Conservation (phyloP, 2,329 filamentous ascomycete genomes). For the Coleophoma eucalyptorum region DNA sequence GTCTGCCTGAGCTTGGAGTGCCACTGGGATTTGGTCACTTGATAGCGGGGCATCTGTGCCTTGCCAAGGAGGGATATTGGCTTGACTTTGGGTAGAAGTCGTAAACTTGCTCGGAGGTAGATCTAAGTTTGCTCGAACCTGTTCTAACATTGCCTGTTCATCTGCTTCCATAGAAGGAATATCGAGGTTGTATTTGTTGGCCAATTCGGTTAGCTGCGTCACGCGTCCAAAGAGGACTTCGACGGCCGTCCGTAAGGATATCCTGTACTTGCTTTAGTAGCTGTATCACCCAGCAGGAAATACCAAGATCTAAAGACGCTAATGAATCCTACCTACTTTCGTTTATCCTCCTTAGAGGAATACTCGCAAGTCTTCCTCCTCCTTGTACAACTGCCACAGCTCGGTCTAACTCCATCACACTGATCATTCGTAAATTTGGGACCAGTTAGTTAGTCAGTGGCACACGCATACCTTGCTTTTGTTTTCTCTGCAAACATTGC, state of each 20-base stretch:
- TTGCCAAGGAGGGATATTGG: not conserved
- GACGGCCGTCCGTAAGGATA: constrained; percentile 21
- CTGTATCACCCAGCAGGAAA: not conserved
- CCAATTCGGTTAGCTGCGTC: constrained; percentile 19
- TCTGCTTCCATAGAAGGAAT: not conserved
- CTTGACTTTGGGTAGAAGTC: not conserved
- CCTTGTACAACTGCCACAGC: constrained; percentile 18
- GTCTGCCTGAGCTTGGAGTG: not conserved
- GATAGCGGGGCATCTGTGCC: not conserved
- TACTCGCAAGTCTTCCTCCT: constrained; percentile 23
- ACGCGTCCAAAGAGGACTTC: constrained; percentile 19
- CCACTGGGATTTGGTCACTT: not conserved
- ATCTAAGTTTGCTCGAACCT: not conserved
- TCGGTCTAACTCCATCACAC: not conserved
- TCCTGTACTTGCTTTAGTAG: constrained; percentile 6
- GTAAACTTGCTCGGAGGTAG: not conserved
- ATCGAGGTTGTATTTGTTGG: constrained; percentile 1
- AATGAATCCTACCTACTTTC: constrained; percentile 20
- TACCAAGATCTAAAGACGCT: not conserved
- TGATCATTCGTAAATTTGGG: not conserved
- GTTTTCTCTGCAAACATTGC: constrained; percentile 30
- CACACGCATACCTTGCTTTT: constrained; percentile 32
- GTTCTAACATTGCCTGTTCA: not conserved
- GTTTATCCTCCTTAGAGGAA: constrained; percentile 22
- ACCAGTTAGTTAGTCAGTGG: not conserved